Conservation (phyloP, 768 basidiomycete genomes). For the Auricularia sp. region DNA sequence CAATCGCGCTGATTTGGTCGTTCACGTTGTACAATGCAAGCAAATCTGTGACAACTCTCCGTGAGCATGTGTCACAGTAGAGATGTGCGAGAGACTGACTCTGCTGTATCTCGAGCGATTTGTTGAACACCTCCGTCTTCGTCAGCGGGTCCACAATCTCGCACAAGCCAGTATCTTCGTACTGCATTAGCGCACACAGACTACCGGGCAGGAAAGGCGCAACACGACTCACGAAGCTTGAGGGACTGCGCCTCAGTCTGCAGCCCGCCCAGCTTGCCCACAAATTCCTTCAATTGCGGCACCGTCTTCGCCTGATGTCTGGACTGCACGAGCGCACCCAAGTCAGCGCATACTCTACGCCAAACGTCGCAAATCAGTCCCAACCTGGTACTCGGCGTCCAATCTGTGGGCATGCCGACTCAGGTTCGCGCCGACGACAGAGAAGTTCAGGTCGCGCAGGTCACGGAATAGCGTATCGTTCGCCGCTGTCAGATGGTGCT, state of each 20-base stretch:
- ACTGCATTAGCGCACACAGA: constrained; percentile 2
- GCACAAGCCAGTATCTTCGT: constrained; percentile 83
- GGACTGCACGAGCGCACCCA: constrained; percentile 34
- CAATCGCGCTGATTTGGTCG: constrained; percentile 74
- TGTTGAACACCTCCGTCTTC: constrained; percentile 79
- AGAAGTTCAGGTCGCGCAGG: constrained; percentile 86
- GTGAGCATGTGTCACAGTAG: neutral
- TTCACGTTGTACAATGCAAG: constrained; percentile 82
- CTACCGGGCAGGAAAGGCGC: neutral
- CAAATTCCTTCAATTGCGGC: constrained; percentile 86
- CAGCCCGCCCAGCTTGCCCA: constrained; percentile 85
- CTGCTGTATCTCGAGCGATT: constrained; percentile 89
- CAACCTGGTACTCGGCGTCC: constrained; percentile 86
- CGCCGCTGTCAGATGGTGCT: constrained; percentile 67
- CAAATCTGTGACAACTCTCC: constrained; percentile 47
- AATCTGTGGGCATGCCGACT: constrained; percentile 74
- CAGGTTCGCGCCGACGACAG: constrained; percentile 71
- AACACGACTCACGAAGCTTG: constrained; percentile 60
- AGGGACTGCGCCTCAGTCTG: constrained; percentile 87
- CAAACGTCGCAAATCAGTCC: constrained; percentile 4
- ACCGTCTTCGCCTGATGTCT: constrained; percentile 84
- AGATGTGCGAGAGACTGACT: constrained; percentile 35
- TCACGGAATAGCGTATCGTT: constrained; percentile 77
- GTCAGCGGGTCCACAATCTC: constrained; percentile 83
- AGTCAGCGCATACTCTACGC: neutral